These are phyloP conservation scores for Cynara cardunculus DNA, from an alignment of 129 eudicot species.

Conservation along the genomic window DNA sequence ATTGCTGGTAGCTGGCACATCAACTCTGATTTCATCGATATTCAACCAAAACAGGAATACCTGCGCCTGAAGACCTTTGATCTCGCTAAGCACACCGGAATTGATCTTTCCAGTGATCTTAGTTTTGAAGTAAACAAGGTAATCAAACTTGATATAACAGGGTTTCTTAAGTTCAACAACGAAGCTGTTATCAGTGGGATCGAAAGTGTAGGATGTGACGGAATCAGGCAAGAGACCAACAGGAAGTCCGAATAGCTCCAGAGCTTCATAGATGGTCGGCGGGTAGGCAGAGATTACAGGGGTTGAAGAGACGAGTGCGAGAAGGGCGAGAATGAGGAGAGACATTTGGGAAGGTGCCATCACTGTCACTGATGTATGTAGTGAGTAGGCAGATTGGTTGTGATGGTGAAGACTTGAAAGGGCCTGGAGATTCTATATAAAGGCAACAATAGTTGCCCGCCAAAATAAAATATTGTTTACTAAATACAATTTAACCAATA, in stretches of 20 bases:
- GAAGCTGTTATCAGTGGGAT: constrained; percentile 39
- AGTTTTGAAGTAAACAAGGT: constrained; percentile 56
- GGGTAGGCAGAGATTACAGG: not conserved
- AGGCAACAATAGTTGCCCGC: not conserved
- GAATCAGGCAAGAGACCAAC: constrained; percentile 60
- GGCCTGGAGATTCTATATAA: not conserved
- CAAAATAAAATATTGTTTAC: not conserved
- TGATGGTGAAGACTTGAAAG: not conserved
- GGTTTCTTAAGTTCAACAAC: constrained; percentile 36
- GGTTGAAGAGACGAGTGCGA: constrained; percentile 6
- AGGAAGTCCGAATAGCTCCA: constrained; percentile 57
- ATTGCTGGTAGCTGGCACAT: constrained; percentile 52
- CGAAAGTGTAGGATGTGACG: constrained; percentile 43
- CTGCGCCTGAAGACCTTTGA: constrained; percentile 60
- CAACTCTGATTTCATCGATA: constrained; percentile 60
- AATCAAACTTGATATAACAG: constrained; percentile 64
- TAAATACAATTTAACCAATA: not conserved
- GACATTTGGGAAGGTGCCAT: constrained; percentile 6
- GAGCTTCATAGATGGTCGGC: constrained; percentile 47
- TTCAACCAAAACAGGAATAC: constrained; percentile 47
- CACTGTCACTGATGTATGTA: not conserved
- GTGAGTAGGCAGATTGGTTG: not conserved
- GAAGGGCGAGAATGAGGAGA: not conserved
- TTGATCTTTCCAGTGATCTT: constrained; percentile 51
- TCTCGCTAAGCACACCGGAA: constrained; percentile 46